A percentile compares a stretch with the other conserved stretches of the same genome.
Conservation (phyloP, 192 early-diverging fungal species). For the Backusella tuberculispora region DNA sequence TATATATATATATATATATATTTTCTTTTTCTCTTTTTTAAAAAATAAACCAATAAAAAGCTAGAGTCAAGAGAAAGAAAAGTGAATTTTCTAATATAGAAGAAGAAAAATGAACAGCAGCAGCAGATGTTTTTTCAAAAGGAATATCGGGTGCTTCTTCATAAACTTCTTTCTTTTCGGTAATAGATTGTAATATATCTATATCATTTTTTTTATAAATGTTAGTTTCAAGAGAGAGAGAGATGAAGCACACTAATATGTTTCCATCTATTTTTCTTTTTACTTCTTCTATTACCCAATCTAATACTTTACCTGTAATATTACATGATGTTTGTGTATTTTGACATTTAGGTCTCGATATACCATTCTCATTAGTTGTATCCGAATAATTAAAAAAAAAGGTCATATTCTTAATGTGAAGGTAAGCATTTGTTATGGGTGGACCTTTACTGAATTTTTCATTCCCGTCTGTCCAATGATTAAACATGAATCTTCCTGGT, state of each 20-base stretch:
- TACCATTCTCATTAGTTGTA: background rate
- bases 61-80: background rate
- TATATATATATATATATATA: too few species aligned
- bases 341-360: constrained; percentile 13
- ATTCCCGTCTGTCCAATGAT: constrained; percentile 39
- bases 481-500: constrained; percentile 30
- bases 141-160: background rate
- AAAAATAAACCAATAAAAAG: constrained; percentile 14
- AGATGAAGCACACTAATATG: too few species aligned
- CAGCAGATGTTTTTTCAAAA: constrained; percentile 16
- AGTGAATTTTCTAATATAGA: background rate
- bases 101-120: background rate
- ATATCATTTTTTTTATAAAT: background rate
- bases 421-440: constrained; percentile 15
- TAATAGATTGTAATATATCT: constrained; percentile 8
- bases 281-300: background rate
- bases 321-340: constrained; percentile 7
- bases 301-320: background rate
- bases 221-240: too few species aligned
- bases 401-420: constrained; percentile 15
- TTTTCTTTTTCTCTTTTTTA: background rate
- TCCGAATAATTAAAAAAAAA: constrained; percentile 16
- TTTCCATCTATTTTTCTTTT: background rate
- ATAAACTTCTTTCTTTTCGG: constrained; percentile 11
- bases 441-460: constrained; percentile 29